phyloP scores from a whole-genome alignment of 2,329 filamentous ascomycete species.

The Daldinia sp. region DNA sequence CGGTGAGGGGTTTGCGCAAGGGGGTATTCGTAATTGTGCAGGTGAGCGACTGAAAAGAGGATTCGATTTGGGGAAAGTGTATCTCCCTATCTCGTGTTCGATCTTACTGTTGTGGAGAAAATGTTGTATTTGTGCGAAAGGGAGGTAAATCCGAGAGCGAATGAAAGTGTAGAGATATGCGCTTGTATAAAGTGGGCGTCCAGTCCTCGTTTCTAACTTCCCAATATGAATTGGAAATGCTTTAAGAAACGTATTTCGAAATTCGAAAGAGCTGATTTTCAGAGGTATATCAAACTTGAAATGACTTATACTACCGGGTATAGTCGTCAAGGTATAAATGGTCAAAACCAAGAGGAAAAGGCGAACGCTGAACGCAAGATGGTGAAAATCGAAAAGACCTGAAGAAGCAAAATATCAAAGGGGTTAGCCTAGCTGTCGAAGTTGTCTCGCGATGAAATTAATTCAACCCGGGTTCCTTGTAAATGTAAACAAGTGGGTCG shows the following conservation, averaged over 20 bases:
- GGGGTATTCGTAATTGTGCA: slow-evolving; percentile 25
- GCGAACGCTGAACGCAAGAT: slow-evolving; percentile 30
- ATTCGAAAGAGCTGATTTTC: slow-evolving; percentile 14
- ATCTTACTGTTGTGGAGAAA: slow-evolving; percentile 16
- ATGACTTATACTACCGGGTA: slow-evolving; percentile 16
- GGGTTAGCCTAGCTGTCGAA: slow-evolving; percentile 28
- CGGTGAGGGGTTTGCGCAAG: slow-evolving; percentile 18
- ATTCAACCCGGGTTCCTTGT: slow-evolving; percentile 12
- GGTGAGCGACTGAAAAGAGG: slow-evolving; percentile 6
- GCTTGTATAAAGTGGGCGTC: slow-evolving; percentile 9
- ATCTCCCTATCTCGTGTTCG: slow-evolving; percentile 24
- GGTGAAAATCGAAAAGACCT: slow-evolving; percentile 31
- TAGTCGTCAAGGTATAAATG: slow-evolving; percentile 14
- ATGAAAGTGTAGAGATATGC: slow-evolving; percentile 19
- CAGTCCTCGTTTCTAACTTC: slow-evolving; percentile 18
- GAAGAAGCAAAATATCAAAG: slow-evolving; percentile 19
- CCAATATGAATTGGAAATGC: slow-evolving; percentile 17
- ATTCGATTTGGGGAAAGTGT: slow-evolving; percentile 12
- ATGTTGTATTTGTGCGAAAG: slow-evolving; percentile 14
- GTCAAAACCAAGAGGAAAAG: slow-evolving; percentile 24
- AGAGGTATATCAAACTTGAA: slow-evolving; percentile 16
- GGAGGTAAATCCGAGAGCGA: slow-evolving; percentile 27
- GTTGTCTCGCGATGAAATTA: slow-evolving; percentile 13
- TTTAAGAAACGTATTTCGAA: slow-evolving; percentile 12
- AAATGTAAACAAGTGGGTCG: slow-evolving; percentile 11